Evolutionary conservation across 306 rosid genomes (phyloP).

Genomic region (Carpinus fangiana): DNA sequence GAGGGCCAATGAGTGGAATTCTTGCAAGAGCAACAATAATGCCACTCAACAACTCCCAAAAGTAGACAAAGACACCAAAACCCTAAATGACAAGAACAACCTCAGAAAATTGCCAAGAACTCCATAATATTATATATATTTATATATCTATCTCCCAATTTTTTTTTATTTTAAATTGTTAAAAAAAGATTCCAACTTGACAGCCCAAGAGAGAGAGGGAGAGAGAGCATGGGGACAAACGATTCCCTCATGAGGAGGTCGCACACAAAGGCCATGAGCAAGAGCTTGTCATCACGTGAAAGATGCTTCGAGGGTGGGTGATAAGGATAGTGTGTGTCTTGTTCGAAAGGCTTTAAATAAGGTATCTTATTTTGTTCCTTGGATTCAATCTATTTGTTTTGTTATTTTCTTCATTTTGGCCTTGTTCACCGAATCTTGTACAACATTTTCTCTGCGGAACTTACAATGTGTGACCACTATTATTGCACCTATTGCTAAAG

Average conservation of each 20-base stretch:
- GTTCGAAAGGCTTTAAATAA: conserved; percentile 38
- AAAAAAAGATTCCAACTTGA: conserved; percentile 44
- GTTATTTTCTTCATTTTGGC: conserved; percentile 25
- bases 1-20: conserved; percentile 48
- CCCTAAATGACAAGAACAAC: conserved; percentile 54
- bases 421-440: conserved; percentile 35
- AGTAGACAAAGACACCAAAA: conserved; percentile 53
- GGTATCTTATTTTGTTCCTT: conserved; percentile 39
- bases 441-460: conserved; percentile 1
- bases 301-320: conserved; percentile 47
- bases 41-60: conserved; percentile 51
- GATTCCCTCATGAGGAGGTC: conserved; percentile 51
- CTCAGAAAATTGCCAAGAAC: conserved; percentile 33
- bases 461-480: neutral
- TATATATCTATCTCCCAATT: conserved; percentile 23
- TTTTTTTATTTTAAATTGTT: conserved; percentile 10
- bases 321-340: conserved; percentile 40
- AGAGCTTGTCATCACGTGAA: conserved; percentile 75
- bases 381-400: conserved; percentile 36
- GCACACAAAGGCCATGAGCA: conserved; percentile 50
- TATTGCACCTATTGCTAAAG: too few relatives aligned
- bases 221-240: conserved; percentile 44
- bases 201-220: neutral
- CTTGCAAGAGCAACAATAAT: conserved; percentile 44
- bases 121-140: too few relatives aligned